Evolutionary conservation across 2,329 filamentous ascomycete species (phyloP).

Genomic region (Clonostachys byssicola): DNA sequence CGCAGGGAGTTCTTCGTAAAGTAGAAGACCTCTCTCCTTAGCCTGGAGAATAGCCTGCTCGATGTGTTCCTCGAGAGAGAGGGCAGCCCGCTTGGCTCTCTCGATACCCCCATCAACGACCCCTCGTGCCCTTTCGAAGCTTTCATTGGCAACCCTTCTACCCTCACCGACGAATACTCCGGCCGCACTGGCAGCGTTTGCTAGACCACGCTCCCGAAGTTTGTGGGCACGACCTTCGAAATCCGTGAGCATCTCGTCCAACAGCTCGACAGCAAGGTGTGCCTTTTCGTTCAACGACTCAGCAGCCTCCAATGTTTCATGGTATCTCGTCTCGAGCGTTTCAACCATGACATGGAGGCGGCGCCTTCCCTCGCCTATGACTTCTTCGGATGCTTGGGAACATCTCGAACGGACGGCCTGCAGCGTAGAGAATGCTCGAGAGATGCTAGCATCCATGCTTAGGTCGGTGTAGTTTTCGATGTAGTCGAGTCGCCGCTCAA

Average conservation of each 20-base stretch:
- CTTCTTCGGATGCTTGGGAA: slow-evolving; percentile 82
- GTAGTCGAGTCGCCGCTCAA: slow-evolving; percentile 82
- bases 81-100: slow-evolving; percentile 76
- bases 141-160: slow-evolving; percentile 75
- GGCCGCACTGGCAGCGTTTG: slow-evolving; percentile 60
- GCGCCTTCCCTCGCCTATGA: slow-evolving; percentile 81
- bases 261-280: slow-evolving; percentile 76
- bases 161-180: slow-evolving; percentile 73
- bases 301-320: slow-evolving; percentile 78
- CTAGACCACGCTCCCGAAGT: slow-evolving; percentile 71
- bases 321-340: slow-evolving; percentile 82
- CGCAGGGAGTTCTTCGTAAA: slow-evolving; percentile 83
- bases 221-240: slow-evolving; percentile 81
- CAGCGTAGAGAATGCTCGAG: slow-evolving; percentile 79
- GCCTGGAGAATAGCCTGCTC: slow-evolving; percentile 73
- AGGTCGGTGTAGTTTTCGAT: slow-evolving; percentile 85
- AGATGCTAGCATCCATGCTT: slow-evolving; percentile 78
- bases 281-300: slow-evolving; percentile 91
- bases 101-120: slow-evolving; percentile 80
- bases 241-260: slow-evolving; percentile 81
- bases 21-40: slow-evolving; percentile 75
- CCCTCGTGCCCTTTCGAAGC: slow-evolving; percentile 68
- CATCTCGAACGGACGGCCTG: slow-evolving; percentile 85
- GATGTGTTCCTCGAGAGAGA: slow-evolving; percentile 79
- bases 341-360: slow-evolving; percentile 88